phyloP scores from a whole-genome alignment of 345 rosid genomes.

The Populus deltoides region DNA sequence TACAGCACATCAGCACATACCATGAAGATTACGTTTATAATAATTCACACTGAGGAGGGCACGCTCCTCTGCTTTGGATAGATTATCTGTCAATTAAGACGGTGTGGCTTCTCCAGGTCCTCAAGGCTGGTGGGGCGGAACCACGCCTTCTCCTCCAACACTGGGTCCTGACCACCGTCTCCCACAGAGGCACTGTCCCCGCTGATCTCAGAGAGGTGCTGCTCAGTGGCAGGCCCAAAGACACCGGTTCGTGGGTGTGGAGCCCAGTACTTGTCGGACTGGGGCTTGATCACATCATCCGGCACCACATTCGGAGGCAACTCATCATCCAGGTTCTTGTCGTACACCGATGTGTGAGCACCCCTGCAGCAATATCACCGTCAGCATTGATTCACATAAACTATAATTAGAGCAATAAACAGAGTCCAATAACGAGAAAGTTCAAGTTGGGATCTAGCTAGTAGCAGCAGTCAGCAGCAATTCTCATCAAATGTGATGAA shows the following conservation, averaged over 20 bases:
- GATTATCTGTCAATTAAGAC: conserved; percentile 3
- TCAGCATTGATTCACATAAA: background rate
- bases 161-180: conserved; percentile 20
- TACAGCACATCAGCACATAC: too few species aligned
- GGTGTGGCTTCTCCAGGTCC: conserved; percentile 79
- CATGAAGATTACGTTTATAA: background rate
- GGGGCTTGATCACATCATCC: conserved; percentile 62
- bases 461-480: too few species aligned
- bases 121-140: conserved; percentile 90
- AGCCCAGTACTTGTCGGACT: conserved; percentile 84
- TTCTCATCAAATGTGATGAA: too few species aligned
- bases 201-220: conserved; percentile 16
- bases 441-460: background rate
- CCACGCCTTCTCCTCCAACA: conserved; percentile 83
- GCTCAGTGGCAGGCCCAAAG: conserved; percentile 65
- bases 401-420: background rate
- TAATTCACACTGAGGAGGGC: background rate
- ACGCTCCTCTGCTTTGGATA: background rate
- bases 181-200: conserved; percentile 12
- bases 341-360: conserved; percentile 60
- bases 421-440: background rate
- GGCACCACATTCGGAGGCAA: conserved; percentile 50
- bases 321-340: conserved; percentile 81
- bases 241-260: conserved; percentile 92
- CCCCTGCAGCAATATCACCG: conserved; percentile 36